Evolutionary conservation across 1,284 basidiomycete species (phyloP), one percentile per base, ranked within the genome.

Genomic region (Irpex sp.): DNA sequence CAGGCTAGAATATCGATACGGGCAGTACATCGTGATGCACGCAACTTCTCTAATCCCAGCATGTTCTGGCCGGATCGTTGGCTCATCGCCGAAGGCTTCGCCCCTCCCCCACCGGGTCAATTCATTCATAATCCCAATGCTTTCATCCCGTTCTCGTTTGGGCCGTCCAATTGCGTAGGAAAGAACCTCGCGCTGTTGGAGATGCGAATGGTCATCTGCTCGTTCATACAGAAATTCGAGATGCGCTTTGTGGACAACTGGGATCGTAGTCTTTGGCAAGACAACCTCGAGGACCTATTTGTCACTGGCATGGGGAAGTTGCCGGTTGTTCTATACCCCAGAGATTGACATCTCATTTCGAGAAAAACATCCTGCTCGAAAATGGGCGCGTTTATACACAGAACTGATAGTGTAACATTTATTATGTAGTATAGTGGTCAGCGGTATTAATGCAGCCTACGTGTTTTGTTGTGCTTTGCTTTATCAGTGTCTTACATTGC

Each of bases 1-100:
- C 65, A 67, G 9, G 66, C 70, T 1, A 69, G 70, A 34, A 66
- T 73, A 57, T 69, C 70, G 49, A 66, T 67, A 36, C 74, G 71
- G 57, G 60, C 65, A 17, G 57, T 75, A 0, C 73, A 76, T 21
- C 72, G 72, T 40, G 74, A 76, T 63, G 67, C 72, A 1, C 70
- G 69, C 37, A 69, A 76, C 67, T 77, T 74, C 68, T 70, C 69
- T 8, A 57, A 68, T 9, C 70, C 76, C 1, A 67, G 72, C 56
- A 56, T 57, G 38, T 76, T 75, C 68, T 69, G 69, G 67, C 75
- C 75, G 4, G 72, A 74, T 40, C 70, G 74, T 17, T 76, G 75
- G 74, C 67, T 74, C 44, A 60, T 64, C 56, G 66, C 63, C 21
- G 65, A 63, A 34, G 57, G 56, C 9, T 26, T 56, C 26, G 6